A percentile compares a stretch with the other conserved stretches of the same genome.
phyloP scores from a whole-genome alignment of 1,284 basidiomycete species.

The Tilletia horrida region DNA sequence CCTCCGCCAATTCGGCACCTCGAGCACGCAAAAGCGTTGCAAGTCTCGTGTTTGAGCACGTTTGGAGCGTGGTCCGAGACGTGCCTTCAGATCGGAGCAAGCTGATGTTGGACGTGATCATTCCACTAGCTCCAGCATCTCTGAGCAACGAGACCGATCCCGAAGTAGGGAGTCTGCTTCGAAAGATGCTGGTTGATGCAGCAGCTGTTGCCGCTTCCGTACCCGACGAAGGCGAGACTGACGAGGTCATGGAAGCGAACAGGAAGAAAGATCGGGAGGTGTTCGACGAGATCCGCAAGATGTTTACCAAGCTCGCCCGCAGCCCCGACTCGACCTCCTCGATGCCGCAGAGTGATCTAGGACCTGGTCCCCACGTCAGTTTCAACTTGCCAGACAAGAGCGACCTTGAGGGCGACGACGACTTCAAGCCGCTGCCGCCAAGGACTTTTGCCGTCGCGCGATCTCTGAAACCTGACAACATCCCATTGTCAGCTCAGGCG shows the following conservation, averaged over 20 bases:
- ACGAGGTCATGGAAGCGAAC: constrained; percentile 5
- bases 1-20: constrained; percentile 17
- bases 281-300: constrained; percentile 19
- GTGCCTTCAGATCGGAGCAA: constrained; percentile 38
- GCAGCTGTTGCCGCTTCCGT: constrained; percentile 27
- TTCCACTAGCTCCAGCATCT: constrained; percentile 42
- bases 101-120: constrained; percentile 41
- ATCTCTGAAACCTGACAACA: background rate
- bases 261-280: constrained; percentile 8
- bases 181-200: constrained; percentile 45
- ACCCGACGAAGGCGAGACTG: background rate
- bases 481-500: constrained; percentile 22
- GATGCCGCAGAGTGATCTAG: constrained; percentile 3
- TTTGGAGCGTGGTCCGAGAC: constrained; percentile 48
- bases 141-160: constrained; percentile 36
- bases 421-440: background rate
- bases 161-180: constrained; percentile 33
- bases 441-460: background rate
- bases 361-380: constrained; percentile 16
- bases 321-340: constrained; percentile 11
- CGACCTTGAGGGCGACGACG: background rate
- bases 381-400: constrained; percentile 14
- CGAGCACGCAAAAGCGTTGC: constrained; percentile 37
- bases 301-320: constrained; percentile 18
- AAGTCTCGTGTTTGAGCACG: constrained; percentile 44